Base-by-base conservation (phyloP, 2,329 filamentous ascomycete species). In the Mycocentrospora acerina region DNA sequence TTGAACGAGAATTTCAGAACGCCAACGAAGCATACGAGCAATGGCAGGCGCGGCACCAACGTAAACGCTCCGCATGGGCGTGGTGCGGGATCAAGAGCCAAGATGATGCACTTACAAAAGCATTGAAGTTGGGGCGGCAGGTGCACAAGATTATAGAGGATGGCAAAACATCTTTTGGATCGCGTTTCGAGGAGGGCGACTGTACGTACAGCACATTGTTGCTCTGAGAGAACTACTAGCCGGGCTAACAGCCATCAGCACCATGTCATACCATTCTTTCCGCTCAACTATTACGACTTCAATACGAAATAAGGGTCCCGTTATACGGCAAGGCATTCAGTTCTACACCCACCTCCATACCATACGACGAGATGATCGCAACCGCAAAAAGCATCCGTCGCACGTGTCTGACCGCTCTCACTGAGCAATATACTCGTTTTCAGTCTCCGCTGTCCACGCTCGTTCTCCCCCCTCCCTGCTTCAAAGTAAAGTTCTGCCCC, bases 1-100 rank as follows among this genome's bases (percentile, higher is more conserved):
- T 66, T 29, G 62, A 65, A 16, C 59, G 55, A 37, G 60, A 64
- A 29, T 65, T 66, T 31, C 59, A 62, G 29, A 59, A 60, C 31
- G 52, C 59, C 13, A 43, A 59, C 40, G 59, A 65, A 18, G 52
- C 58, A 10, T 66, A 66, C 41, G 53, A 59, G 38, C 60, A 62
- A 46, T 58, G 57, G 48, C 47, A 54, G 35, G 43, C 51, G 8
- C 49, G 51, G 14, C 42, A 51, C 24, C 47, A 40, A 16, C 49
- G 45, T 19, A 55, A 42, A 29, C 51, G 57, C 4, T 42, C 57
- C 6, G 30, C 37, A 12, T 66, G 58, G 62, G 43, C 44, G 11
- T 60, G 59, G 31, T 51, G 65, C 12, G 45, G 51, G 4, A 24
- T 37, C 13, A 56, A 51, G 28, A 54, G 40, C 17, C 45, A 51